Evolutionary conservation across 108 stramenopile genomes (phyloP).

Genomic region (Ochromonas danica): DNA sequence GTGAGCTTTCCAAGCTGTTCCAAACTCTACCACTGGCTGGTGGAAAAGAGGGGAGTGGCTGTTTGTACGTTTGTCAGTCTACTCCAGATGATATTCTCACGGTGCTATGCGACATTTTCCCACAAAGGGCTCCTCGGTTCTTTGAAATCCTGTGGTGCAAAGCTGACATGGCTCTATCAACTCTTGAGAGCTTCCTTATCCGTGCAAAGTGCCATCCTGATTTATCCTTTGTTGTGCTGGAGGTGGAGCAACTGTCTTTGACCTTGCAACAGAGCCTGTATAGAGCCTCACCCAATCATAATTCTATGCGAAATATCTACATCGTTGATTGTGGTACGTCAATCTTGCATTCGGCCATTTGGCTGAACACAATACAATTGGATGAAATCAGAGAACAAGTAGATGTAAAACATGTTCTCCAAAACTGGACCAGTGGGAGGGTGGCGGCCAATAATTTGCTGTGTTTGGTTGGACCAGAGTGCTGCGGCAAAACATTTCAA

Average conservation of each 20-base stretch:
- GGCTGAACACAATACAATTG: too few relatives aligned
- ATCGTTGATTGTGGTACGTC: too few relatives aligned
- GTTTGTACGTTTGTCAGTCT: too few relatives aligned
- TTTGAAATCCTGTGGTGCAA: background rate
- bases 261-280: background rate
- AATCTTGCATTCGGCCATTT: too few relatives aligned
- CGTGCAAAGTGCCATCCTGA: background rate
- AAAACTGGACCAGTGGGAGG: too few relatives aligned
- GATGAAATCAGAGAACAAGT: too few relatives aligned
- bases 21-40: too few relatives aligned
- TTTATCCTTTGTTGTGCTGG: background rate
- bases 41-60: too few relatives aligned
- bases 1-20: too few relatives aligned
- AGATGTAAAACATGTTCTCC: too few relatives aligned
- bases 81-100: background rate
- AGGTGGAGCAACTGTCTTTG: background rate
- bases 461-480: background rate
- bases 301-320: too few relatives aligned
- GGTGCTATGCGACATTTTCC: background rate
- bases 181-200: background rate
- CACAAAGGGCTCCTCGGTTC: background rate
- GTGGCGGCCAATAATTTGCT: background rate
- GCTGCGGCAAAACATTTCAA: conserved; percentile 17
- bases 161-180: background rate
- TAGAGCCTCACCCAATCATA: too few relatives aligned